Conservation (phyloP, 148 eudicot genomes). For the Rhododendron kiyosumense region DNA sequence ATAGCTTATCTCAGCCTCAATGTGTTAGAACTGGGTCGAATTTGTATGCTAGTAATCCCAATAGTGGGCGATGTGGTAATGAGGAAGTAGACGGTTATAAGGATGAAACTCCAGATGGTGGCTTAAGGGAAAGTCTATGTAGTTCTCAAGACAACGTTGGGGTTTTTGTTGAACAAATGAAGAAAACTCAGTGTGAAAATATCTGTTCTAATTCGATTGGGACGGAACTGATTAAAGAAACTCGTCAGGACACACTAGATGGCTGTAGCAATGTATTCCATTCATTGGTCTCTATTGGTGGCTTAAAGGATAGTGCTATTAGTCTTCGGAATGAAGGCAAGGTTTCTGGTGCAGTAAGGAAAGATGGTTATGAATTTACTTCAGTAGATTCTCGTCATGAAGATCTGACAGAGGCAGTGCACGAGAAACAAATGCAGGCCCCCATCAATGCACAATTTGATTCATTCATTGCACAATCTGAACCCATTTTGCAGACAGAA, state of each 20-base stretch:
- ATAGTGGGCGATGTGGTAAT: conserved; percentile 1
- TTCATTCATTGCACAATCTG: conserved; percentile 10
- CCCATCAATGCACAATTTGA: neutral
- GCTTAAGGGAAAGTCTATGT: conserved; percentile 17
- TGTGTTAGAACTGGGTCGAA: conserved; percentile 3
- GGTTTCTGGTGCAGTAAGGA: conserved; percentile 10
- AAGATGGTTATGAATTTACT: conserved; percentile 5
- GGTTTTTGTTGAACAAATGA: conserved; percentile 8
- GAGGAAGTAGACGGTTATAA: neutral
- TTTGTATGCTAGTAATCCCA: conserved; percentile 9
- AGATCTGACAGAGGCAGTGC: conserved; percentile 6
- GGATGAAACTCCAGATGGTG: conserved; percentile 8
- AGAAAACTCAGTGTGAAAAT: conserved; percentile 12
- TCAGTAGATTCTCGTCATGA: neutral
- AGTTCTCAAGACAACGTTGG: neutral
- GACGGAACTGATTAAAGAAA: neutral
- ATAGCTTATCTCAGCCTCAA: conserved; percentile 12
- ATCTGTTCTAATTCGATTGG: conserved; percentile 7
- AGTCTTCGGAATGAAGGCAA: neutral
- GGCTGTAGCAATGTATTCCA: conserved; percentile 10
- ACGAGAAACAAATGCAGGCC: neutral
- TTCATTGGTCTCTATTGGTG: neutral
- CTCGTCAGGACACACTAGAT: neutral
- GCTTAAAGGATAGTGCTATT: conserved; percentile 7
- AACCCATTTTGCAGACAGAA: conserved; percentile 7